Conservation (phyloP, 108 stramenopile species). For the Cyclotella atomus region DNA sequence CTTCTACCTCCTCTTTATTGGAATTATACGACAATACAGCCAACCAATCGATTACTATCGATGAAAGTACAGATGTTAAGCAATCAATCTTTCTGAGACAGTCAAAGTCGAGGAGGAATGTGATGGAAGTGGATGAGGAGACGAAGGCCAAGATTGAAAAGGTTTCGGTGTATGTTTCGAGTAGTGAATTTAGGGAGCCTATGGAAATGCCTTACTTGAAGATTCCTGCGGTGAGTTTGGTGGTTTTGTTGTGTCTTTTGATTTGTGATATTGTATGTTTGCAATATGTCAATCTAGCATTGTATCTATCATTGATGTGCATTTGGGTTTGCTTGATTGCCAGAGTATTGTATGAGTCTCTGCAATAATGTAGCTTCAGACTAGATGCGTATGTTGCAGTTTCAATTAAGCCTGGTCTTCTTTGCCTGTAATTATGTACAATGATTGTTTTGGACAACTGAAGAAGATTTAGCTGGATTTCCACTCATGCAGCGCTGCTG, state of each 20-base stretch:
- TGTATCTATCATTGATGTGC: not conserved
- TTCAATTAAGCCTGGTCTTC: no score
- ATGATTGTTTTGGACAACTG: no score
- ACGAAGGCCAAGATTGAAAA: conserved; percentile 15
- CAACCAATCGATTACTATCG: no score
- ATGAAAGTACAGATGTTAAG: not conserved
- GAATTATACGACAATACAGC: no score
- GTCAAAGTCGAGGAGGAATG: not conserved
- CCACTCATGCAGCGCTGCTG: no score
- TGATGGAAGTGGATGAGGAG: conserved; percentile 10
- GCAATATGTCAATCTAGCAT: no score
- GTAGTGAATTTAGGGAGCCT: conserved; percentile 5
- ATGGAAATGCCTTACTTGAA: conserved; percentile 11
- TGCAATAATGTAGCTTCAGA: no score
- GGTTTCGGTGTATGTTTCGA: conserved; percentile 2
- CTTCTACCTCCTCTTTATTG: not conserved
- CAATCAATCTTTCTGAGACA: conserved; percentile 9
- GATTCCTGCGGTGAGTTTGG: conserved; percentile 10
- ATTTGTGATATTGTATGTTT: not conserved
- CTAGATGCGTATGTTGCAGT: no score
- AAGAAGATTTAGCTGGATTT: no score
- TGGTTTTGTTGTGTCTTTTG: not conserved
- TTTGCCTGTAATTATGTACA: no score
- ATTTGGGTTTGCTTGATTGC: no score
- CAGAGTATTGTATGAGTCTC: no score